Conservation (phyloP, 495 filamentous ascomycete species). For the Viridothelium virens region DNA sequence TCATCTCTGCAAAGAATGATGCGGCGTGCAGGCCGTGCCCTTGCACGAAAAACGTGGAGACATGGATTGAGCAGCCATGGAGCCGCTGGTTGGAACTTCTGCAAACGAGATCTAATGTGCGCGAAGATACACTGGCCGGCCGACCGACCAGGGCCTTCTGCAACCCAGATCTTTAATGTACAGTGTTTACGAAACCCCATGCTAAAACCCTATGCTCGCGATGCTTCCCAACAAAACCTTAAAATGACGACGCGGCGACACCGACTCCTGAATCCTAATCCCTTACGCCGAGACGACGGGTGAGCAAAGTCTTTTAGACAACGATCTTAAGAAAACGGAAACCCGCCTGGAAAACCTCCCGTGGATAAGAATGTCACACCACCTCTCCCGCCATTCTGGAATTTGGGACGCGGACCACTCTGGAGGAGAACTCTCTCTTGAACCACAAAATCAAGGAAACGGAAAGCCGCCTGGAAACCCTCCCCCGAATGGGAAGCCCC, state of each 20-base stretch:
- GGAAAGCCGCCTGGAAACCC: slow-evolving; percentile 26
- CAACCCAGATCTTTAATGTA: not conserved
- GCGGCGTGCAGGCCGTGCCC: not conserved
- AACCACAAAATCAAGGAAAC: slow-evolving; percentile 13
- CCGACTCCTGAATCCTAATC: not conserved
- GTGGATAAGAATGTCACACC: too few relatives aligned
- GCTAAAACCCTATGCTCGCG: not conserved
- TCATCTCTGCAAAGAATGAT: not conserved
- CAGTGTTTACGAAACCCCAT: not conserved
- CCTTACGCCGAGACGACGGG: not conserved
- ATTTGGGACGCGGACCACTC: too few relatives aligned
- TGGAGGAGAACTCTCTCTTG: not conserved
- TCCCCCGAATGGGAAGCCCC: slow-evolving; percentile 21
- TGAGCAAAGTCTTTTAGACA: too few relatives aligned
- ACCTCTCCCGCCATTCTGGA: too few relatives aligned
- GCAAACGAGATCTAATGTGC: not conserved
- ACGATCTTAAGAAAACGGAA: too few relatives aligned
- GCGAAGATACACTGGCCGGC: not conserved
- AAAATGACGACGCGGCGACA: not conserved
- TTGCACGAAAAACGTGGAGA: not conserved
- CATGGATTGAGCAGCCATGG: not conserved
- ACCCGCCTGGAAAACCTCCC: too few relatives aligned
- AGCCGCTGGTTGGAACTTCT: not conserved
- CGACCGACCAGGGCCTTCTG: not conserved
- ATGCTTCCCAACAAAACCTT: not conserved